phyloP scores from a whole-genome alignment of 2,329 filamentous ascomycete genomes.

The Nemania serpens region DNA sequence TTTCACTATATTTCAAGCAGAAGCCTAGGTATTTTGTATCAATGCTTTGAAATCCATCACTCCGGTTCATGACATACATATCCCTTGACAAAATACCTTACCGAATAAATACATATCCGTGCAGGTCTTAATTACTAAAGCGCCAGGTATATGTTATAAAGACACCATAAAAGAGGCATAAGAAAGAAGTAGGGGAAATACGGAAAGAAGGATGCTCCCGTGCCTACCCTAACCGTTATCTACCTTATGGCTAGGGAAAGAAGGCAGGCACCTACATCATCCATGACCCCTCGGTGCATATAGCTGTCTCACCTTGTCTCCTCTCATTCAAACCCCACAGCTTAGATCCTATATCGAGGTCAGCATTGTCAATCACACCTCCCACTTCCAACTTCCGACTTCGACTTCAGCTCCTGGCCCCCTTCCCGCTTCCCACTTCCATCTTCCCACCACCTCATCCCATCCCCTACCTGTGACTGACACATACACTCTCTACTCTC shows the following conservation, averaged over 20 bases:
- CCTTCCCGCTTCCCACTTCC: neutral
- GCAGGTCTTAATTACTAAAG: too few relatives aligned
- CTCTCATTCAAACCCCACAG: neutral
- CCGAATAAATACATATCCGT: too few relatives aligned
- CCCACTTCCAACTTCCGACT: neutral
- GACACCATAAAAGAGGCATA: too few relatives aligned
- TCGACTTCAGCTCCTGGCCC: too few relatives aligned
- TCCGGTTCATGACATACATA: neutral
- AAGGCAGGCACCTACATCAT: constrained; percentile 5
- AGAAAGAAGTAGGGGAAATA: too few relatives aligned
- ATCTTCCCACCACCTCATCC: too few relatives aligned
- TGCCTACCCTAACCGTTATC: neutral
- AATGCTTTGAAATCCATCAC: constrained; percentile 3
- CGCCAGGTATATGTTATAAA: too few relatives aligned
- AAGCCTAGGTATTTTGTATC: too few relatives aligned
- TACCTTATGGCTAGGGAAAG: constrained; percentile 10
- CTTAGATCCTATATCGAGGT: neutral
- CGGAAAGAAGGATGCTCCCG: too few relatives aligned
- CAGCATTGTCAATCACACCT: neutral
- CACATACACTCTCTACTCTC: too few relatives aligned
- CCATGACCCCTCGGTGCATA: neutral
- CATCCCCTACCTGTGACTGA: neutral
- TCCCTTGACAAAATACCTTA: too few relatives aligned
- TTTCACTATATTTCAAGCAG: neutral
- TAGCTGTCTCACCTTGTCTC: neutral